Conservation (phyloP, 2,329 filamentous ascomycete genomes). For the Diaporthe amygdali region DNA sequence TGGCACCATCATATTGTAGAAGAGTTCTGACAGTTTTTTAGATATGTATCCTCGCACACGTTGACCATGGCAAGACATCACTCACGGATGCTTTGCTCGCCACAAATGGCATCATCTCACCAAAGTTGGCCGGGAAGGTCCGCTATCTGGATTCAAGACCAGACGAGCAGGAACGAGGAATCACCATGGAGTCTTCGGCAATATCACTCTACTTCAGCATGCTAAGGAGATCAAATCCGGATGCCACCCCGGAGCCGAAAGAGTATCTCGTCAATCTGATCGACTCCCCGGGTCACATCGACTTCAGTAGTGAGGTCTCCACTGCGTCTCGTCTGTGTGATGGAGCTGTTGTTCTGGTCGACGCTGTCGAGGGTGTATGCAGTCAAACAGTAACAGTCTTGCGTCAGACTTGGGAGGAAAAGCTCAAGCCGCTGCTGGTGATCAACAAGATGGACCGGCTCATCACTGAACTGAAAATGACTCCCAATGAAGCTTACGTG, state of each 20-base stretch:
- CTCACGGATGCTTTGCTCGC: slow-evolving; percentile 94
- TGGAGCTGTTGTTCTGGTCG: slow-evolving; percentile 90
- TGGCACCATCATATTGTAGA: slow-evolving; percentile 10
- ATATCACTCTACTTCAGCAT: slow-evolving; percentile 97
- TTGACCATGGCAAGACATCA: slow-evolving; percentile 98
- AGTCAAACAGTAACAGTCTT: slow-evolving; percentile 98
- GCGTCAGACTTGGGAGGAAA: slow-evolving; percentile 93
- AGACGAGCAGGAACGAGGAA: slow-evolving; percentile 93
- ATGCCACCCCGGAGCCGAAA: slow-evolving; percentile 72
- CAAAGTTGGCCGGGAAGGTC: slow-evolving; percentile 96
- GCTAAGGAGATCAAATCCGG: slow-evolving; percentile 73
- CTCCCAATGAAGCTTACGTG: slow-evolving; percentile 83
- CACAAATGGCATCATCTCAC: slow-evolving; percentile 99
- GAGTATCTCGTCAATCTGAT: slow-evolving; percentile 98
- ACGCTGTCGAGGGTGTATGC: slow-evolving; percentile 97
- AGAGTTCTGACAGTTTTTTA: slow-evolving; percentile 35
- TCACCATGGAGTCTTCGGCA: slow-evolving; percentile 99
- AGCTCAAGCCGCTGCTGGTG: slow-evolving; percentile 90
- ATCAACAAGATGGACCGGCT: slow-evolving; percentile 99
- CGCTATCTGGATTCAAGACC: slow-evolving; percentile 95
- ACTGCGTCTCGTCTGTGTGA: slow-evolving; percentile 94
- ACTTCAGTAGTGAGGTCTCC: slow-evolving; percentile 98
- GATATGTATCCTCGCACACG: slow-evolving; percentile 96
- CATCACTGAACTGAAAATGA: slow-evolving; percentile 94
- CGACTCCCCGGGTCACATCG: slow-evolving; percentile 96